Evolutionary conservation across 179 eudicot genomes (phyloP), one percentile per base, ranked within the genome.

Genomic region (Heliamphora pulchella): DNA sequence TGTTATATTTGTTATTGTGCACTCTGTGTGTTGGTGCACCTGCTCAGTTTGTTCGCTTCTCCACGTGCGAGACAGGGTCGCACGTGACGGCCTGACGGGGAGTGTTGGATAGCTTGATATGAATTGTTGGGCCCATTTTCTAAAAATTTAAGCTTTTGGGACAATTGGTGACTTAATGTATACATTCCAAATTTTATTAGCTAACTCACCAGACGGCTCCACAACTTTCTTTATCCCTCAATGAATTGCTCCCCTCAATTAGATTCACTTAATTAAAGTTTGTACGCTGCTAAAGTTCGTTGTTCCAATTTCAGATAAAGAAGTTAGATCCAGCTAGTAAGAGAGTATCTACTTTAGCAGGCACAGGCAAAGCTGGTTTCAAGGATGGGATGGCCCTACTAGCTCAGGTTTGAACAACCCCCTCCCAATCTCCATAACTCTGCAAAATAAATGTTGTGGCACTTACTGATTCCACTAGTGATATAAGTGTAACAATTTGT

Each of bases 321-420:
- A 91, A 86, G 86, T 90, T 96, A 14, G 97, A 93, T 83, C 91
- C 90, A 78, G 89, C 90, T 17, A 92, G 80, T 70, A 90, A 85
- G 76, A 89, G 87, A 88, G 98, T 95, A 54, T 87, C 71, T 67
- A 92, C 97, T 14, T 41, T 93, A 81, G 96, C 93, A 75, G 99
- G 99, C 72, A 87, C 90, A 57, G 99, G 99, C 77, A 90, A 87
- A 86, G 98, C 98, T 86, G 98, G 99, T 73, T 93, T 93, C 84
- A 92, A 86, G 86, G 99, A 96, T 86, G 99, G 99, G 79, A 71
- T 84, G 83, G 91, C 93, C 74, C 75, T 85, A 65, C 77, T 77
- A 83, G 93, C 99, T 84, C 98, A 93, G 98, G 98, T 93, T 76
- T 44, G 84, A 66, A 53, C 69, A 31, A 47, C 13, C 53, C 14